phyloP scores from a whole-genome alignment of 2,329 filamentous ascomycete species.

The Tothia fuscella region DNA sequence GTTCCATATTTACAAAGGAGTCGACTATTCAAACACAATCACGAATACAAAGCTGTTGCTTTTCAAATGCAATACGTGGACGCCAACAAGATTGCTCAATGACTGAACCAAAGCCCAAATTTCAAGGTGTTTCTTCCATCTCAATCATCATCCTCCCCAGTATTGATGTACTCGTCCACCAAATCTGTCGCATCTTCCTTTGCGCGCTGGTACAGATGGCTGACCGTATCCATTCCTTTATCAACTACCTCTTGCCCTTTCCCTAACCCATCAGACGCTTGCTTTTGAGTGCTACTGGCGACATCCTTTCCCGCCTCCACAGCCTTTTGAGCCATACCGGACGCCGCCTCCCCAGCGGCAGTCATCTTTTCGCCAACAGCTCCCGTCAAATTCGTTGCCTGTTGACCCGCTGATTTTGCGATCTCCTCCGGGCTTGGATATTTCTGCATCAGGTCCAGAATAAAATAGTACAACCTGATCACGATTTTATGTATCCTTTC shows the following conservation, averaged over 20 bases:
- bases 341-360: slow-evolving; percentile 2
- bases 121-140: background rate
- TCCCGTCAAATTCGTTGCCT: slow-evolving; percentile 7
- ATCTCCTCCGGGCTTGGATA: slow-evolving; percentile 31
- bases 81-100: too few species aligned
- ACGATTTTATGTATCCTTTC: slow-evolving; percentile 62
- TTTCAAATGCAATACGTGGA: too few species aligned
- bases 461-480: slow-evolving; percentile 57
- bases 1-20: too few species aligned
- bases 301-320: slow-evolving; percentile 8
- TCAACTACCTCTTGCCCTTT: slow-evolving; percentile 8
- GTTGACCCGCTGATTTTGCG: slow-evolving; percentile 18
- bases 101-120: background rate
- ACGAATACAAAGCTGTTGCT: too few species aligned
- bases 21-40: too few species aligned
- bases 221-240: background rate
- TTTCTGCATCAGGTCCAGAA: slow-evolving; percentile 37
- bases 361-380: slow-evolving; percentile 11
- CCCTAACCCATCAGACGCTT: too few species aligned
- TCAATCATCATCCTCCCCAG: slow-evolving; percentile 7
- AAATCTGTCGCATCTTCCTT: slow-evolving; percentile 8
- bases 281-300: background rate
- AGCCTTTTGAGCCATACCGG: background rate
- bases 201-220: slow-evolving; percentile 4
- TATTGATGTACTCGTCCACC: slow-evolving; percentile 8